phyloP scores from a whole-genome alignment of 169 alveolate species.

The Plasmodium billcollinsi region DNA sequence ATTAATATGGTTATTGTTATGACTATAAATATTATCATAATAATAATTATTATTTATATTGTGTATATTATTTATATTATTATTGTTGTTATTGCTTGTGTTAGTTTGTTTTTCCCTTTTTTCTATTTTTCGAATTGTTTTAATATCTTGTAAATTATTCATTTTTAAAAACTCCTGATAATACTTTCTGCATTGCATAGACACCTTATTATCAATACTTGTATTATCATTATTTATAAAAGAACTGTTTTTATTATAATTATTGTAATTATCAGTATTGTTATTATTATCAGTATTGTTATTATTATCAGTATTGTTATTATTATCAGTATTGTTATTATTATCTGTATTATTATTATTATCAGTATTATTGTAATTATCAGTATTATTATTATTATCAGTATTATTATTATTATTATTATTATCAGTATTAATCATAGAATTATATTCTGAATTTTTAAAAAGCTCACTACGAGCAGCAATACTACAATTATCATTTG shows the following conservation, averaged over 20 bases:
- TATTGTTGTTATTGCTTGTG: neutral
- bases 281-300: too few species aligned
- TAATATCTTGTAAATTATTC: slow-evolving; percentile 24
- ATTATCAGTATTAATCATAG: too few species aligned
- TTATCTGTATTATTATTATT: too few species aligned
- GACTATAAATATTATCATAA: neutral
- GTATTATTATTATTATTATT: too few species aligned
- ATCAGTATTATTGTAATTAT: neutral
- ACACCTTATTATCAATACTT: slow-evolving; percentile 8
- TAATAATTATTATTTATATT: slow-evolving; percentile 8
- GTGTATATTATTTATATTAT: neutral
- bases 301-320: too few species aligned
- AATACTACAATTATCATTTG: neutral
- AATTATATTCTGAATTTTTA: too few species aligned
- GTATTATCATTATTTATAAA: neutral
- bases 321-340: neutral
- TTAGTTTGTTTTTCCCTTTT: neutral
- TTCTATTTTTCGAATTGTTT: neutral
- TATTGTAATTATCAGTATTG: neutral
- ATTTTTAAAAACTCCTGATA: slow-evolving; percentile 19
- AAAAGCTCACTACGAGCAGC: too few species aligned
- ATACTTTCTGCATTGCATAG: slow-evolving; percentile 15
- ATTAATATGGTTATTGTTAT: neutral
- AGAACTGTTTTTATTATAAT: neutral
- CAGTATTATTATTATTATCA: too few species aligned